These are phyloP conservation scores for Telopea speciosissima DNA, from an alignment of 177 flowering plant species.

Conservation along the genomic window DNA sequence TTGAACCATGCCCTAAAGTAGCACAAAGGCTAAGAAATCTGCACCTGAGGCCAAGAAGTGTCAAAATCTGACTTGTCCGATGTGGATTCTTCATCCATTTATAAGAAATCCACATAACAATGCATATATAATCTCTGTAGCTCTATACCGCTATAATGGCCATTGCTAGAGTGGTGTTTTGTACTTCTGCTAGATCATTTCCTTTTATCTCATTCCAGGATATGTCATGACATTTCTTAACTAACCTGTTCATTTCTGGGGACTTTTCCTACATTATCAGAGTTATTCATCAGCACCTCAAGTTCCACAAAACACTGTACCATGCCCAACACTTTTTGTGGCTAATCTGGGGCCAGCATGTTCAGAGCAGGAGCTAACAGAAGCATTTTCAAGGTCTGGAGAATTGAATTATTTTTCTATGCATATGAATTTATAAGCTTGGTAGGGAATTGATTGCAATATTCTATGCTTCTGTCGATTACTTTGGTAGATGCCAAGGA, in stretches of 20 bases:
- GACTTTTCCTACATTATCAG: conserved; percentile 17
- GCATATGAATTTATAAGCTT: neutral
- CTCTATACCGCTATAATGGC: neutral
- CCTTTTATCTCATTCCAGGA: neutral
- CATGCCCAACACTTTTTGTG: conserved; percentile 92
- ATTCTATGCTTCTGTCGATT: neutral
- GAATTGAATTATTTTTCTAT: neutral
- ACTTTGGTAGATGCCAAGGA: conserved; percentile 38
- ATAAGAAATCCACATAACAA: neutral
- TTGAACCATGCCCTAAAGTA: no score
- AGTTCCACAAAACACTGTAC: conserved; percentile 31
- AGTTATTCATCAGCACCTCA: conserved; percentile 22
- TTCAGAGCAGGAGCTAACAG: conserved; percentile 72
- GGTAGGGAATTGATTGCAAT: neutral
- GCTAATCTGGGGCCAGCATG: conserved; percentile 80
- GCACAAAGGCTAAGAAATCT: no score
- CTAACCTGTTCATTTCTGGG: neutral
- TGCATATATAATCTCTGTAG: no score
- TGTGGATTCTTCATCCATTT: neutral
- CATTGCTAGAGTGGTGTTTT: neutral
- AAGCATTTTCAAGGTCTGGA: conserved; percentile 74
- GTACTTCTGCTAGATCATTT: neutral
- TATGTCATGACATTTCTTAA: no score
- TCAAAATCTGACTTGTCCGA: neutral
- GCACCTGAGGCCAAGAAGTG: neutral